phyloP scores from a whole-genome alignment of 31 red algal genomes.

The Porphyra umbilicalis region DNA sequence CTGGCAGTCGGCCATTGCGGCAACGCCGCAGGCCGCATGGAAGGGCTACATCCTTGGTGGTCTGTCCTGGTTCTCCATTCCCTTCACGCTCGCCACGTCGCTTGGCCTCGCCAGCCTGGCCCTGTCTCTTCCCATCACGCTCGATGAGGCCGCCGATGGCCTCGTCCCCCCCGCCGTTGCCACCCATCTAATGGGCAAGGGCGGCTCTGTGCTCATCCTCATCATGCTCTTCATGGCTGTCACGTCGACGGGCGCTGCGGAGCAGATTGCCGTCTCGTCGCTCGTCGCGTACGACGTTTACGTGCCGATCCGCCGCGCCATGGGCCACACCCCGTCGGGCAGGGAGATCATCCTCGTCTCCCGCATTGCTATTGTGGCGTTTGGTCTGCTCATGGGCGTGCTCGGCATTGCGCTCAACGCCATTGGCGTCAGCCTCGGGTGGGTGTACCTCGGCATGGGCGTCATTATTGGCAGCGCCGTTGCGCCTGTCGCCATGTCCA shows the following conservation, averaged over 20 bases:
- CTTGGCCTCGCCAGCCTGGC: constrained; percentile 44
- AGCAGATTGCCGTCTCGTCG: constrained; percentile 62
- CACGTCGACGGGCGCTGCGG: constrained; percentile 58
- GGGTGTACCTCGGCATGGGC: constrained; percentile 49
- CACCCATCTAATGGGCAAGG: constrained; percentile 51
- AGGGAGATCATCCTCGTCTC: constrained; percentile 54
- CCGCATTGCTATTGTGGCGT: constrained; percentile 44
- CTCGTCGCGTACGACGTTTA: constrained; percentile 62
- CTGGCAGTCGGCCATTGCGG: constrained; percentile 65
- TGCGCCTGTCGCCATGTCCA: constrained; percentile 41
- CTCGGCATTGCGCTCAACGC: constrained; percentile 49
- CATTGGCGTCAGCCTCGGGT: constrained; percentile 37
- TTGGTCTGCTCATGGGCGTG: constrained; percentile 45
- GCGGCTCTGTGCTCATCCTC: constrained; percentile 40
- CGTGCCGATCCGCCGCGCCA: constrained; percentile 18
- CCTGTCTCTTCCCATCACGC: constrained; percentile 41
- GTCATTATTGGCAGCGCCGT: constrained; percentile 59
- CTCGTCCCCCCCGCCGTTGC: constrained; percentile 62
- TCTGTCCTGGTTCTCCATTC: constrained; percentile 70
- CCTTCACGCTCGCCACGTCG: constrained; percentile 59
- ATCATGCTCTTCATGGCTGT: constrained; percentile 71
- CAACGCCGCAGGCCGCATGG: constrained; percentile 51
- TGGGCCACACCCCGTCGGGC: constrained; percentile 35
- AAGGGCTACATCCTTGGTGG: constrained; percentile 58
- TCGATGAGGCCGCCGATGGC: constrained; percentile 23